Evolutionary conservation across 2,329 filamentous ascomycete genomes (phyloP).

Genomic region (Colletotrichum filicis): DNA sequence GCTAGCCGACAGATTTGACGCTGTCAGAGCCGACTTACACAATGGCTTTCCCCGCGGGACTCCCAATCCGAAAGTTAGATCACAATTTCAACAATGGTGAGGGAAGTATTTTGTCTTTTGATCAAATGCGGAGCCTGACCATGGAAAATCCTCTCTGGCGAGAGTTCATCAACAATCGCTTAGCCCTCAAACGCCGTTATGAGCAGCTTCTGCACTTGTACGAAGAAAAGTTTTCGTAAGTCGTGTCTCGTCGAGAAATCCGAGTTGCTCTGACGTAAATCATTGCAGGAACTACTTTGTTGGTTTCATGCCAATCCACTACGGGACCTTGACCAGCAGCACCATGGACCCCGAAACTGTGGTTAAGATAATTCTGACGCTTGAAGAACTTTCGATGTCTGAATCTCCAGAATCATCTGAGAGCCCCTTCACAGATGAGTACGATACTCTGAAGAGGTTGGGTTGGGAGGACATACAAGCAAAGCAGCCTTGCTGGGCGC

Average conservation of each 20-base stretch:
- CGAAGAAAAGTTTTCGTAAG: slow-evolving; percentile 35
- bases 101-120: slow-evolving; percentile 38
- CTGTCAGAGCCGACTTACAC: not conserved
- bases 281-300: slow-evolving; percentile 35
- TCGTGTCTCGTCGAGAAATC: not conserved
- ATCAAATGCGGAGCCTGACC: slow-evolving; percentile 36
- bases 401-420: slow-evolving; percentile 35
- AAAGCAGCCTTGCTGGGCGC: slow-evolving; percentile 36
- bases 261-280: not conserved
- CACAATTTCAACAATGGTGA: slow-evolving; percentile 40
- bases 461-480: slow-evolving; percentile 38
- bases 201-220: slow-evolving; percentile 37
- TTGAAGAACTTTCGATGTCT: slow-evolving; percentile 31
- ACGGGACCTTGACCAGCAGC: slow-evolving; percentile 34
- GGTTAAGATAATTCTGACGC: slow-evolving; percentile 37
- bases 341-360: slow-evolving; percentile 36
- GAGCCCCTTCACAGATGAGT: slow-evolving; percentile 31
- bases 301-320: slow-evolving; percentile 39
- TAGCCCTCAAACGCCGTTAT: slow-evolving; percentile 38
- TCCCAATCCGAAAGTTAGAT: slow-evolving; percentile 30
- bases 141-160: slow-evolving; percentile 37
- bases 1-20: not conserved
- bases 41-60: not conserved
- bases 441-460: slow-evolving; percentile 35
- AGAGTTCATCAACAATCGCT: slow-evolving; percentile 38